These are phyloP conservation scores for Asterella californica DNA, from an alignment of 225 moss, liverwort and hornwort species.

Conservation along the genomic window DNA sequence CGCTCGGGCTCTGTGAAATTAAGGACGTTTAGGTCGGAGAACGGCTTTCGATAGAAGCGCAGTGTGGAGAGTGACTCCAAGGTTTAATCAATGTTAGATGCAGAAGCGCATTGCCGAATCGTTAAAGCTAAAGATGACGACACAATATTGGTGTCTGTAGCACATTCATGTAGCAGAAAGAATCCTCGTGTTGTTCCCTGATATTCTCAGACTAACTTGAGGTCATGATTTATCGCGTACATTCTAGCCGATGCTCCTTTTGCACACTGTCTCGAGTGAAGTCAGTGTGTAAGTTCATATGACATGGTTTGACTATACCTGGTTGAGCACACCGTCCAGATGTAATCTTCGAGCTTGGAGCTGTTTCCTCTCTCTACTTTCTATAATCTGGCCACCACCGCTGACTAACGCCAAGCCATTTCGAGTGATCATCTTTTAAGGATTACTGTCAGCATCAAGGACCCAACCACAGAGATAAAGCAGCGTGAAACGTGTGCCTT, in stretches of 20 bases:
- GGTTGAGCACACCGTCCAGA: not conserved
- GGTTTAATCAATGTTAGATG: not conserved
- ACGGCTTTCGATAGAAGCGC: not conserved
- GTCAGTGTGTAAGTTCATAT: not conserved
- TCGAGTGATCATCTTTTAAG: not conserved
- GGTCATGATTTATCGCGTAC: not conserved
- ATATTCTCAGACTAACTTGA: not conserved
- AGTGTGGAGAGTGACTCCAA: not conserved
- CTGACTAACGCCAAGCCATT: not conserved
- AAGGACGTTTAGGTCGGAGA: not conserved
- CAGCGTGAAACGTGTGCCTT: not conserved
- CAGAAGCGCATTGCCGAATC: not conserved
- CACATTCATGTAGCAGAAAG: not conserved
- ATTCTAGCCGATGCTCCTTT: not conserved
- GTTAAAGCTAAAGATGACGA: not conserved
- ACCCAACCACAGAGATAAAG: not conserved
- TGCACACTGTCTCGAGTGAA: not conserved
- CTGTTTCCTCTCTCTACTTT: not conserved
- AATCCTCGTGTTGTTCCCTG: not conserved
- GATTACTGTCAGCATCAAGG: not conserved
- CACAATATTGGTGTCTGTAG: not conserved
- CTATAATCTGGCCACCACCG: not conserved
- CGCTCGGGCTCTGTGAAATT: too few relatives aligned
- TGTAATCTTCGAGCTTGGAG: not conserved
- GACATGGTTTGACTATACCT: not conserved